A percentile compares a stretch with the other conserved stretches of the same genome.
Evolutionary conservation across 768 basidiomycete species (phyloP).

Genomic region (Rhizopogon salebrosus): DNA sequence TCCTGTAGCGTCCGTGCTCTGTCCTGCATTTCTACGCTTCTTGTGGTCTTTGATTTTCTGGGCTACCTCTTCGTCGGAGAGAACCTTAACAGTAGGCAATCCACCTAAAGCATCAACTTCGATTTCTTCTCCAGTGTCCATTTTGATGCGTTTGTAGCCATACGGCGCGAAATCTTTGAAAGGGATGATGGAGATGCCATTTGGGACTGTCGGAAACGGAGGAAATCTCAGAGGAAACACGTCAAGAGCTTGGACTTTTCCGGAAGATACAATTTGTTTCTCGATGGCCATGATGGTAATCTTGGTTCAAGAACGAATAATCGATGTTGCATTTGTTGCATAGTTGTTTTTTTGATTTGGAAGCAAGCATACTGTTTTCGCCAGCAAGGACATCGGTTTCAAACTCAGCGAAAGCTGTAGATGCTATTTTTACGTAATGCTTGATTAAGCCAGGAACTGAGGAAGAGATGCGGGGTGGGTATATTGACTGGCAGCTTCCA

Average conservation of each 20-base stretch:
- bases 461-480: not conserved
- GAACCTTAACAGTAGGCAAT: constrained; percentile 21
- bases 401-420: not conserved
- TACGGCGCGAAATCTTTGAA: constrained; percentile 35
- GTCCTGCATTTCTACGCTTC: constrained; percentile 16
- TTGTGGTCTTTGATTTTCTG: constrained; percentile 12
- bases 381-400: not conserved
- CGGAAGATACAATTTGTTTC: not conserved
- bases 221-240: constrained; percentile 28
- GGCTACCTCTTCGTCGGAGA: constrained; percentile 16
- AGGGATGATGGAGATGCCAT: constrained; percentile 35
- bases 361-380: not conserved
- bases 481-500: no score
- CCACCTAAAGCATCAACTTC: constrained; percentile 22
- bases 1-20: constrained; percentile 13
- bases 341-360: not conserved
- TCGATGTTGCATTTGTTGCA: not conserved
- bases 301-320: not conserved
- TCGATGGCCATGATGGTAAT: not conserved
- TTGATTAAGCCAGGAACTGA: no score
- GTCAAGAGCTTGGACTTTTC: not conserved
- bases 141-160: constrained; percentile 13
- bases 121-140: constrained; percentile 9
- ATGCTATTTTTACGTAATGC: no score
- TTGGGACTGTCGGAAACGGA: constrained; percentile 40